These are phyloP conservation scores for Batrachochytrium dendrobatidis DNA, from an alignment of 371 early-diverging fungal genomes.

Conservation along the genomic window DNA sequence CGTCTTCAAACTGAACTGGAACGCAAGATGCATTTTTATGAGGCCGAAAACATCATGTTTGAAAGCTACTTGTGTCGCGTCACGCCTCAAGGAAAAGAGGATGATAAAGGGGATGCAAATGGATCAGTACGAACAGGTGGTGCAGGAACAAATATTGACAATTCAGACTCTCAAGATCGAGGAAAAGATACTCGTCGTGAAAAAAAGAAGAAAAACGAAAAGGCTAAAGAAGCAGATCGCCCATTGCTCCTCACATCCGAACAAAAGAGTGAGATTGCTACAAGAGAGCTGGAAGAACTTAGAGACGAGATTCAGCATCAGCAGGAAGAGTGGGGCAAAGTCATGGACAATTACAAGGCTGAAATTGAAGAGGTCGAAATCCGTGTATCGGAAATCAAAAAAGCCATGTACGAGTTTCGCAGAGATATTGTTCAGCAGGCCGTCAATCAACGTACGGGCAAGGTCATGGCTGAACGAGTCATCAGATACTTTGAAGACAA, in stretches of 20 bases:
- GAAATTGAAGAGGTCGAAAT: slow-evolving; percentile 51
- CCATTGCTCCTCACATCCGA: slow-evolving; percentile 40
- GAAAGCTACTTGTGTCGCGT: slow-evolving; percentile 36
- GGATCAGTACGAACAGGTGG: not conserved
- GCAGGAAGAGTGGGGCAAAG: slow-evolving; percentile 43
- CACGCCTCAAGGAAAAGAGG: slow-evolving; percentile 17
- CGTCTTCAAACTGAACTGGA: slow-evolving; percentile 29
- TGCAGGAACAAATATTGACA: not conserved
- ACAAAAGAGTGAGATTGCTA: slow-evolving; percentile 49
- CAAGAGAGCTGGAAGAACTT: slow-evolving; percentile 46
- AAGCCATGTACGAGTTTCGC: slow-evolving; percentile 45
- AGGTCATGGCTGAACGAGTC: slow-evolving; percentile 48
- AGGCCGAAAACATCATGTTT: slow-evolving; percentile 38
- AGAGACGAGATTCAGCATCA: slow-evolving; percentile 43
- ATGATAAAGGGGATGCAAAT: not conserved
- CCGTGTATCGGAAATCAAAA: slow-evolving; percentile 37
- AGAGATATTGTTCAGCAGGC: slow-evolving; percentile 43
- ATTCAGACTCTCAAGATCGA: slow-evolving; percentile 6
- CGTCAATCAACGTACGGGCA: slow-evolving; percentile 41
- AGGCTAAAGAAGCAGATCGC: slow-evolving; percentile 32
- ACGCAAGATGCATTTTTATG: slow-evolving; percentile 24
- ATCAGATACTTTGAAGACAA: slow-evolving; percentile 47
- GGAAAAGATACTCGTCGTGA: slow-evolving; percentile 15
- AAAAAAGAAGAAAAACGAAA: slow-evolving; percentile 39
- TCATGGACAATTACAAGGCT: slow-evolving; percentile 43